Evolutionary conservation across 192 early-diverging fungal species (phyloP), one percentile per base, ranked within the genome.

Genomic region (Coemansia sp.): DNA sequence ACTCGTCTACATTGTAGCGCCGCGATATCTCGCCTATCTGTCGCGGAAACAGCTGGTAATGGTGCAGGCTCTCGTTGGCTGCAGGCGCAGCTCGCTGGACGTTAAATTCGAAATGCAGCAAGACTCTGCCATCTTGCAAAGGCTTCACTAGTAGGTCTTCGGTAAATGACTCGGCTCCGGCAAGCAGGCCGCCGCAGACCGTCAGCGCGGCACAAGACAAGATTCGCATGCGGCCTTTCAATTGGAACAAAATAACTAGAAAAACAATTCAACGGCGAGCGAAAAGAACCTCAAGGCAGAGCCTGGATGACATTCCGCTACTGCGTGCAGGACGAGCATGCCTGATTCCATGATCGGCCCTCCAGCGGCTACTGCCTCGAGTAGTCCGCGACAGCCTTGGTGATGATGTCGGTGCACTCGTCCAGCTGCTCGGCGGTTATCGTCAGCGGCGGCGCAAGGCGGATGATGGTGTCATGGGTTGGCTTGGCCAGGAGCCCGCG

Each of bases 381-480:
- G 37, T 70, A 82, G 20, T 97, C 97, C 29, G 73, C 68, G 45
- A 99, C 78, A n/a, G 89, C 89, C 25, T 83, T 67, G 49, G 86
- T 88, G 70, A 99, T 96, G 46, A 96, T 94, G 15, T 86, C 78
- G 20, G 91, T 87, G 65, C 93, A 93, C 25, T 89, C 73, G 76
- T 88, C 80, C 20, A 99, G 86, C 75, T 99, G 91, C 65, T 89
- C 90, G 58, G 96, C 94, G n/a, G 90, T 94, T 68, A 99, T 99
- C 80, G 88, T 92, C 59, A 99, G 89, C 63, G 94, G 94, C 47
- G 97, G 97, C 2, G 97, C 95, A 15, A 99, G 86, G 20, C 97
- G 94, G 67, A 99, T 99, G 73, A 99, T 97, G 86, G 97, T 97
- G 63, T 91, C 87, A 84, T 99, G 97, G 22, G 97, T 99, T 22